A percentile compares a stretch with the other conserved stretches of the same genome.
Conservation (phyloP, 2,329 filamentous ascomycete genomes). For the Epichloe scottii region DNA sequence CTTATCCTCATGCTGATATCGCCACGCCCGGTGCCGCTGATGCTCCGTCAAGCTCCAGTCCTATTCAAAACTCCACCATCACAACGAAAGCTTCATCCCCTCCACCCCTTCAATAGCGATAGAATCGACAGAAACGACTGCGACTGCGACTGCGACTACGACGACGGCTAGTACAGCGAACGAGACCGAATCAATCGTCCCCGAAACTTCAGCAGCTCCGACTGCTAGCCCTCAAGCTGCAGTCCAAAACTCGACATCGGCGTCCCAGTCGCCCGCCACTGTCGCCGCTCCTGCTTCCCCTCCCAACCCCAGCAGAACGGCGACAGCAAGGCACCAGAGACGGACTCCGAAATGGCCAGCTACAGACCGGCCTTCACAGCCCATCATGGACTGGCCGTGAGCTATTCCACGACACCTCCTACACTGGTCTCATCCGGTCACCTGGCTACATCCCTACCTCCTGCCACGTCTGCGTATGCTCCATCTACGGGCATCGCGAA, state of each 20-base stretch:
- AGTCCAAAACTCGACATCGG: constrained; percentile 2
- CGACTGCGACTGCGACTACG: neutral
- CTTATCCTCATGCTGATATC: constrained; percentile 1
- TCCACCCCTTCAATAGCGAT: constrained; percentile 3
- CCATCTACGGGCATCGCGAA: constrained; percentile 12
- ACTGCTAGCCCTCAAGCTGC: constrained; percentile 3
- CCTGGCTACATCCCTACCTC: constrained; percentile 5
- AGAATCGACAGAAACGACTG: neutral
- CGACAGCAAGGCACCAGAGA: constrained; percentile 18
- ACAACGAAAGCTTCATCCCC: constrained; percentile 1
- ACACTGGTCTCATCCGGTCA: constrained; percentile 5
- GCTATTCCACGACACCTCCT: constrained; percentile 13
- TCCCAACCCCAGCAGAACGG: constrained; percentile 18
- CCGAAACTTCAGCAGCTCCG: neutral
- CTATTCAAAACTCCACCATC: constrained; percentile 2
- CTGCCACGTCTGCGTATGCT: constrained; percentile 9
- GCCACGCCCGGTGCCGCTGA: constrained; percentile 5
- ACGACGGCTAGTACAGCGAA: neutral
- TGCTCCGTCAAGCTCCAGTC: constrained; percentile 5
- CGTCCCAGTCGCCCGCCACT: constrained; percentile 7
- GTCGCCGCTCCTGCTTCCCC: constrained; percentile 6
- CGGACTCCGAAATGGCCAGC: constrained; percentile 21
- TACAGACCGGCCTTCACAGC: constrained; percentile 12
- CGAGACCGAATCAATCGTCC: neutral
- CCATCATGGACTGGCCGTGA: constrained; percentile 15